These are phyloP conservation scores for Trichoderma harzianum DNA, from an alignment of 2,329 filamentous ascomycete species.

Conservation along the genomic window DNA sequence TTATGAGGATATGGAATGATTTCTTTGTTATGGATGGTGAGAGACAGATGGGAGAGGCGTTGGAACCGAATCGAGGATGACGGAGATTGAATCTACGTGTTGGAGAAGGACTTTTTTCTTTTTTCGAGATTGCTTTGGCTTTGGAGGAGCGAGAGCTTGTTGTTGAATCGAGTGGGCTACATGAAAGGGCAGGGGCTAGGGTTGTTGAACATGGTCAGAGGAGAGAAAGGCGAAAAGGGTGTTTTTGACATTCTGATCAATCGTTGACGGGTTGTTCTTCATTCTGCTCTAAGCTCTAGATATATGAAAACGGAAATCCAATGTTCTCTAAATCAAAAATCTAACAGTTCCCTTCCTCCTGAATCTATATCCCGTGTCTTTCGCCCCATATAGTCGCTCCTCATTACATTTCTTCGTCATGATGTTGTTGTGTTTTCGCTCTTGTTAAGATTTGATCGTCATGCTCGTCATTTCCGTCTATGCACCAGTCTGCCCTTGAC, in stretches of 20 bases:
- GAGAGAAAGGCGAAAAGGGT: not conserved
- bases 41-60: not conserved
- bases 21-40: not conserved
- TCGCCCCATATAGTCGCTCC: not conserved
- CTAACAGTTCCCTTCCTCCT: not conserved
- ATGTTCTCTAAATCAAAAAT: not conserved
- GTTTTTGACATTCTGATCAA: not conserved
- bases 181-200: not conserved
- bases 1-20: not conserved
- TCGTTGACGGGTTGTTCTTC: not conserved
- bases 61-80: not conserved
- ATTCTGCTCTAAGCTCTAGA: not conserved
- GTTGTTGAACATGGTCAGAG: not conserved
- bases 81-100: not conserved
- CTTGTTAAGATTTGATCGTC: not conserved
- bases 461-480: constrained; percentile 20
- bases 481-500: constrained; percentile 82
- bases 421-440: not conserved
- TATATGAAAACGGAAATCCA: not conserved
- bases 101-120: not conserved
- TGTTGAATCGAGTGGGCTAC: not conserved
- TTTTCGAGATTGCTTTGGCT: not conserved
- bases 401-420: not conserved
- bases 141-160: not conserved
- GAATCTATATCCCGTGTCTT: not conserved